Percentiles rank a stretch among this genome's conserved stretches.
These are phyloP conservation scores for Alternaria sp. DNA, from an alignment of 2,329 filamentous ascomycete species.

Conservation along the genomic window DNA sequence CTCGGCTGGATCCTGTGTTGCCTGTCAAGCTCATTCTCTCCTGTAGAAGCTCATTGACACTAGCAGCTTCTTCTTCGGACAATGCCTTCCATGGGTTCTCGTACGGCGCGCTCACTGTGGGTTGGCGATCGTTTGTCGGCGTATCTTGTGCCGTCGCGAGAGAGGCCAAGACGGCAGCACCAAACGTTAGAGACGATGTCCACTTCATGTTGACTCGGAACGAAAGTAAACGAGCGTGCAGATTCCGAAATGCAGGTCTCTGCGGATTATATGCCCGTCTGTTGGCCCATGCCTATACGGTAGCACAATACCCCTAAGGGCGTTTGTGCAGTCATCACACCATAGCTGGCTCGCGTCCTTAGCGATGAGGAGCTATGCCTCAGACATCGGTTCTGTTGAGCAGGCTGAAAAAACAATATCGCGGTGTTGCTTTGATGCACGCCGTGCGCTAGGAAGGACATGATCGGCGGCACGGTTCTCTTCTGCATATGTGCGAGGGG, in stretches of 20 bases:
- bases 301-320: neutral
- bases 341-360: neutral
- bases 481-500: neutral
- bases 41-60: conserved; percentile 19
- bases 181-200: conserved; percentile 5
- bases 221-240: neutral
- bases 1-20: conserved; percentile 17
- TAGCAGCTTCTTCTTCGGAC: conserved; percentile 19
- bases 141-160: conserved; percentile 10
- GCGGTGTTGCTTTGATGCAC: conserved; percentile 2
- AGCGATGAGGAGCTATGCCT: neutral
- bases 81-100: conserved; percentile 22
- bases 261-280: conserved; percentile 8
- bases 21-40: conserved; percentile 16
- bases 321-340: neutral
- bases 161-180: conserved; percentile 11
- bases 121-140: conserved; percentile 10
- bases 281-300: neutral
- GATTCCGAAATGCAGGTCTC: neutral
- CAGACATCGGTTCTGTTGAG: neutral
- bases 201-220: conserved; percentile 5
- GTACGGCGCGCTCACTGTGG: conserved; percentile 16
- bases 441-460: neutral
- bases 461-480: conserved; percentile 6
- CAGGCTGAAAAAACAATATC: neutral